phyloP scores from a whole-genome alignment of 2,329 filamentous ascomycete genomes.

The Cladosporium colombiae region DNA sequence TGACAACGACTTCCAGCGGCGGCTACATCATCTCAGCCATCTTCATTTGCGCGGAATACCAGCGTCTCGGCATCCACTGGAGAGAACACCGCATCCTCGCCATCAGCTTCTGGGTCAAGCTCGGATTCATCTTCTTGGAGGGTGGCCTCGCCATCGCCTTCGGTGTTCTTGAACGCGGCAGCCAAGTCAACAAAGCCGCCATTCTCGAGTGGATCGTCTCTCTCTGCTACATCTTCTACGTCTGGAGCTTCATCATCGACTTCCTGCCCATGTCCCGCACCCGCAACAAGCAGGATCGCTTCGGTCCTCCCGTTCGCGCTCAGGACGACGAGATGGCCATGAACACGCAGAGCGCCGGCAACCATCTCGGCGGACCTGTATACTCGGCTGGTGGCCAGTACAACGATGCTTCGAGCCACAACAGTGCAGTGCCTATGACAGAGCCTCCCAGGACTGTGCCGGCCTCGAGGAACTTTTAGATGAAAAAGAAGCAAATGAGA shows the following conservation, averaged over 20 bases:
- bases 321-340: slow-evolving; percentile 35
- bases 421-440: slow-evolving; percentile 28
- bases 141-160: slow-evolving; percentile 73
- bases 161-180: slow-evolving; percentile 47
- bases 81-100: slow-evolving; percentile 72
- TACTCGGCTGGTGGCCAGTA: slow-evolving; percentile 31
- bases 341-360: slow-evolving; percentile 31
- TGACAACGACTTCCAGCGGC: slow-evolving; percentile 36
- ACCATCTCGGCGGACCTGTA: slow-evolving; percentile 35
- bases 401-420: slow-evolving; percentile 26
- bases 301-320: slow-evolving; percentile 41
- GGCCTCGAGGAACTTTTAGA: slow-evolving; percentile 27
- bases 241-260: slow-evolving; percentile 79
- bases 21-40: slow-evolving; percentile 85
- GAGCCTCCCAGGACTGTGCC: slow-evolving; percentile 19
- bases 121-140: slow-evolving; percentile 80
- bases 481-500: neutral
- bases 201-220: slow-evolving; percentile 79
- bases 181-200: slow-evolving; percentile 66
- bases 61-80: slow-evolving; percentile 78
- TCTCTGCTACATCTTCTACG: slow-evolving; percentile 84
- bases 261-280: slow-evolving; percentile 75
- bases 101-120: slow-evolving; percentile 83
- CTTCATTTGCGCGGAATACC: slow-evolving; percentile 88
- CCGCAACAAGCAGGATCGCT: slow-evolving; percentile 45